phyloP scores from a whole-genome alignment of 345 rosid species.

The Hibiscus syriacus region DNA sequence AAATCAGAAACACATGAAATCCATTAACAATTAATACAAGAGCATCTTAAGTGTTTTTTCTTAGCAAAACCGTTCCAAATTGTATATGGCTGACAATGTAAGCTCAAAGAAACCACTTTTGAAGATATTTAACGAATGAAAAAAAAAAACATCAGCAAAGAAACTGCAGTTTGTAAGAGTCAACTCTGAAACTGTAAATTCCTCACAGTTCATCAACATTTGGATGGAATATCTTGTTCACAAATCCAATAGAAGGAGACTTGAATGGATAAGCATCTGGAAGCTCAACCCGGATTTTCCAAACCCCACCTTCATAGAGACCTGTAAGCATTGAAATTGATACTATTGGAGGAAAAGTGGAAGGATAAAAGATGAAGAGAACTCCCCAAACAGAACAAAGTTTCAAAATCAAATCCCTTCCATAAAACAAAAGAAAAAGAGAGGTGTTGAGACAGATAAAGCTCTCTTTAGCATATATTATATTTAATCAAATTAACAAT shows the following conservation, averaged over 20 bases:
- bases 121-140: not conserved
- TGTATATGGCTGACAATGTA: not conserved
- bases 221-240: conserved; percentile 73
- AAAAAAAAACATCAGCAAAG: not conserved
- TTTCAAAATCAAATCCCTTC: not conserved
- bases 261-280: conserved; percentile 77
- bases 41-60: not conserved
- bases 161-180: not conserved
- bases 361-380: not conserved
- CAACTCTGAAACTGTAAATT: conserved; percentile 12
- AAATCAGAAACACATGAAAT: not conserved
- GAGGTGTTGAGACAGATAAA: not conserved
- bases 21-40: not conserved
- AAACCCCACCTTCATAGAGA: conserved; percentile 29
- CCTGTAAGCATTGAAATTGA: conserved; percentile 34
- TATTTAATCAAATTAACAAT: not conserved
- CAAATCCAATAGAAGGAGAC: conserved; percentile 67
- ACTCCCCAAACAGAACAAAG: not conserved
- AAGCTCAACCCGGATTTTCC: conserved; percentile 70
- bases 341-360: not conserved
- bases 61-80: not conserved
- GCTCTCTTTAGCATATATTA: not conserved
- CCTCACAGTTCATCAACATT: conserved; percentile 73
- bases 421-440: not conserved
- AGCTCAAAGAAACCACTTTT: not conserved